A percentile compares a stretch with the other conserved stretches of the same genome.
Evolutionary conservation across 371 early-diverging fungal genomes (phyloP).

Genomic region (Lichtheimia corymbifera): DNA sequence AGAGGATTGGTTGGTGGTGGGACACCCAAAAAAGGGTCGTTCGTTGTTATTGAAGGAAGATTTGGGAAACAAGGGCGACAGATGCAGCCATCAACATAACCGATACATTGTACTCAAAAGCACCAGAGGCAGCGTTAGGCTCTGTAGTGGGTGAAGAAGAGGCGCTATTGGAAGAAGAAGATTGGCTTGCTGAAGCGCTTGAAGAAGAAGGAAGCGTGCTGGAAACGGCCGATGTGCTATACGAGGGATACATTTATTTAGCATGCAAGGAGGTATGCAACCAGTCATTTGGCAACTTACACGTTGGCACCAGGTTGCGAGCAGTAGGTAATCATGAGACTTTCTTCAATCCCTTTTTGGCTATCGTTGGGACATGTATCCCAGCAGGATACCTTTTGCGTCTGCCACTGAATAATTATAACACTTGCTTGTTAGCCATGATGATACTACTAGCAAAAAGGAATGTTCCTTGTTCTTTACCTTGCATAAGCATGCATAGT

Average conservation of each 20-base stretch:
- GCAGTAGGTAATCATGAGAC: constrained; percentile 30
- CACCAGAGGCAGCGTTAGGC: neutral
- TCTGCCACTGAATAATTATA: constrained; percentile 20
- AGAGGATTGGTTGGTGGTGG: too few species aligned
- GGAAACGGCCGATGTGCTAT: neutral
- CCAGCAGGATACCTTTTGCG: constrained; percentile 24
- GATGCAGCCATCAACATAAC: too few species aligned
- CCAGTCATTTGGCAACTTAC: constrained; percentile 3
- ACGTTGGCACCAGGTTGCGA: constrained; percentile 39
- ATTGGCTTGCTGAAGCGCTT: neutral
- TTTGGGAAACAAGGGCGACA: too few species aligned
- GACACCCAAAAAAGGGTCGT: too few species aligned
- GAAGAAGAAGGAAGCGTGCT: neutral
- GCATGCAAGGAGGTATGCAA: neutral
- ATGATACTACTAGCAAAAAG: neutral
- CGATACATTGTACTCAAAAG: too few species aligned
- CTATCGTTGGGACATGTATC: constrained; percentile 29
- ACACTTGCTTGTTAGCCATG: neutral
- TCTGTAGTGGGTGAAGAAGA: neutral
- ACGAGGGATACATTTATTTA: neutral
- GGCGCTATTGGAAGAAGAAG: neutral
- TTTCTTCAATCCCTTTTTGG: constrained; percentile 20
- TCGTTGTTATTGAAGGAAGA: too few species aligned
- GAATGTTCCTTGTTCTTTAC: constrained; percentile 9
- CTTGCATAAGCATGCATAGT: constrained; percentile 28